Evolutionary conservation across 2,329 filamentous ascomycete species (phyloP), one percentile per base, ranked within the genome.

Genomic region (Calonectria pauciramosa): DNA sequence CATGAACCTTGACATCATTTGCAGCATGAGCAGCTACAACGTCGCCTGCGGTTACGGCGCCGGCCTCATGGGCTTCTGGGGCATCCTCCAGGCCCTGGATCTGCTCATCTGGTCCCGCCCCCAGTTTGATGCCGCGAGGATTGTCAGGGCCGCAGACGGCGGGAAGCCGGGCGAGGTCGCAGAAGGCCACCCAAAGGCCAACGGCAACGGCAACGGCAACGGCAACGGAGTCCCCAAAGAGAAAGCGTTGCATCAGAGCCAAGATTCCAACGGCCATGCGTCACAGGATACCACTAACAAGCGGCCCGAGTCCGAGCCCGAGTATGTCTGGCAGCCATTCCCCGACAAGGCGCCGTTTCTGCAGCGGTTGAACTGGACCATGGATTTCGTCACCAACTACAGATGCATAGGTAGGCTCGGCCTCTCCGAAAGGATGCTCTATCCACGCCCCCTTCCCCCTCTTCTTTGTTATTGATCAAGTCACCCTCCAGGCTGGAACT

Each of bases 241-340:
- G 66, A 74, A 73, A 66, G 69, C 70, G 14, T 36, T 80, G 23
- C 77, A 78, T 32, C 73, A 56, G 13, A 28, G 8, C 20, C 36
- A 18, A 5, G 20, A 9, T 16, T 36, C 64, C 30, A 44, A 30
- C 28, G 49, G 36, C n/a, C 28, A 70, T 49, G 18, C 28, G 23
- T 10, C 49, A 4, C 32, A 18, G 14, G 20, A 28, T 16, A 41
- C 34, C 32, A 30, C 23, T 28, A 28, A 30, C 34, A 41, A 63
- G 9, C 23, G 20, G 44, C n/a, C 44, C 44, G n/a, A 47, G n/a
- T 18, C 36, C 14, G 16, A 18, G 30, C 84, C 85, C 59, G 87
- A 90, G 72, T 92, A 92, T 71, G 88, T 89, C 78, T 93, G 92
- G 92, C 88, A 93, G 80, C 83, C 87, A 0, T 93, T 89, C 76